Percentiles rank a stretch among this genome's conserved stretches.
Evolutionary conservation across 768 basidiomycete species (phyloP).

Genomic region (Neoboletus subvelutipes): DNA sequence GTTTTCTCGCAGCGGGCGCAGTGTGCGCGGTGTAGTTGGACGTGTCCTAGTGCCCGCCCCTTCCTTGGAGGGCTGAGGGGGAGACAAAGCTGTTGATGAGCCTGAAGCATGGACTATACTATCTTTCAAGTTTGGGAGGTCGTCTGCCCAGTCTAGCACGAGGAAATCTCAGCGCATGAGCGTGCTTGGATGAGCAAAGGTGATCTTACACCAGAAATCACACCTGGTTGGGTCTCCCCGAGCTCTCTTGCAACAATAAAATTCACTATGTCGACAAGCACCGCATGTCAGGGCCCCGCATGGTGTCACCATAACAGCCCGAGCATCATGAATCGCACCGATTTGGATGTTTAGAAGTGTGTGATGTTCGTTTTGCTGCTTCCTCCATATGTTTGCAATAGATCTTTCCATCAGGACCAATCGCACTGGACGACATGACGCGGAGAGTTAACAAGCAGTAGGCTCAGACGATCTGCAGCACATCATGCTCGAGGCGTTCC

Average conservation of each 20-base stretch:
- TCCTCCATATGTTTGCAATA: constrained; percentile 39
- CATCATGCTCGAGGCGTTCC: background rate
- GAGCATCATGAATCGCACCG: constrained; percentile 35
- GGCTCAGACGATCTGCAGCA: background rate
- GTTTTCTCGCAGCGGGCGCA: background rate
- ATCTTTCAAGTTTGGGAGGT: constrained; percentile 12
- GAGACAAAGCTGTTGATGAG: background rate
- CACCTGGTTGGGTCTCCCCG: constrained; percentile 15
- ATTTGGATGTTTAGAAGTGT: constrained; percentile 32
- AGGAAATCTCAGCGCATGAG: background rate
- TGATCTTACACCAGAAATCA: constrained; percentile 40
- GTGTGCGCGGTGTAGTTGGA: background rate
- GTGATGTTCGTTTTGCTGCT: constrained; percentile 35
- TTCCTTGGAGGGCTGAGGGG: background rate
- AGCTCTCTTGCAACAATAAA: constrained; percentile 39
- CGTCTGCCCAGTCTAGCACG: constrained; percentile 36
- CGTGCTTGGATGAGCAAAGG: background rate
- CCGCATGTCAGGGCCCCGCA: constrained; percentile 7
- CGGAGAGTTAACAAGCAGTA: background rate
- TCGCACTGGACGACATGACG: constrained; percentile 19
- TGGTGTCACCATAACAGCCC: background rate
- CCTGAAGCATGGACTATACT: background rate
- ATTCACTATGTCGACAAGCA: constrained; percentile 28
- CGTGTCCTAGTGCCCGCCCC: background rate
- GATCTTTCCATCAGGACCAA: constrained; percentile 34